These are phyloP conservation scores for Tulasnella sp. DNA, from an alignment of 768 basidiomycete species.

Conservation along the genomic window DNA sequence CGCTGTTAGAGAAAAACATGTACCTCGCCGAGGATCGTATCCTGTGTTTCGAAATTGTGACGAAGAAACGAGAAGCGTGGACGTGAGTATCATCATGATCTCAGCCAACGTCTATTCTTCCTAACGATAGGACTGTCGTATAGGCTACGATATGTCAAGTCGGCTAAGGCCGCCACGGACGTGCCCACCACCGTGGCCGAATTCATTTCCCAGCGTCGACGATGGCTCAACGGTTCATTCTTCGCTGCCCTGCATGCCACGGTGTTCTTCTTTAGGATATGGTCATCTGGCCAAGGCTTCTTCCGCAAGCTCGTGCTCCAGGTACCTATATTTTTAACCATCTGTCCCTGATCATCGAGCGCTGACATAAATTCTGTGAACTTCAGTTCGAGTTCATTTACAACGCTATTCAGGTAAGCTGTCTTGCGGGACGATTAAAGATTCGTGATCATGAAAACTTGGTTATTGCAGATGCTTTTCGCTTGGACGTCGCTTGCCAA, in stretches of 20 bases:
- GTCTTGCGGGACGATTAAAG: slow-evolving; percentile 37
- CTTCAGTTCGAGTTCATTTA: slow-evolving; percentile 86
- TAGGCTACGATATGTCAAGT: slow-evolving; percentile 87
- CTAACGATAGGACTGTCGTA: slow-evolving; percentile 20
- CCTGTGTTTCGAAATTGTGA: slow-evolving; percentile 90
- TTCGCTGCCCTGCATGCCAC: slow-evolving; percentile 94
- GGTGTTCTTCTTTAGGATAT: slow-evolving; percentile 84
- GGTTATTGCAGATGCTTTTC: slow-evolving; percentile 71
- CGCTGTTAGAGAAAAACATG: slow-evolving; percentile 46
- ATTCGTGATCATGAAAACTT: background rate
- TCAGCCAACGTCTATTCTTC: background rate
- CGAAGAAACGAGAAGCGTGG: slow-evolving; percentile 84
- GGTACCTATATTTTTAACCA: slow-evolving; percentile 39
- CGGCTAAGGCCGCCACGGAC: slow-evolving; percentile 94
- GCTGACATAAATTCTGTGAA: background rate
- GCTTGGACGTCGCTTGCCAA: slow-evolving; percentile 94
- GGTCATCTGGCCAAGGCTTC: slow-evolving; percentile 88
- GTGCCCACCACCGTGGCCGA: slow-evolving; percentile 89
- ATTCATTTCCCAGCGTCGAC: slow-evolving; percentile 91
- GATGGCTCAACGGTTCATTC: slow-evolving; percentile 87
- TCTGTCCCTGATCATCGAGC: background rate
- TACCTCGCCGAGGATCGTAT: slow-evolving; percentile 49
- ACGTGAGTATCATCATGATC: slow-evolving; percentile 54
- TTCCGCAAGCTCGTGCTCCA: slow-evolving; percentile 79
- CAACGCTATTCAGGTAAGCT: slow-evolving; percentile 59